Evolutionary conservation across 129 eudicot genomes (phyloP).

Genomic region (Flaveria bidentis): DNA sequence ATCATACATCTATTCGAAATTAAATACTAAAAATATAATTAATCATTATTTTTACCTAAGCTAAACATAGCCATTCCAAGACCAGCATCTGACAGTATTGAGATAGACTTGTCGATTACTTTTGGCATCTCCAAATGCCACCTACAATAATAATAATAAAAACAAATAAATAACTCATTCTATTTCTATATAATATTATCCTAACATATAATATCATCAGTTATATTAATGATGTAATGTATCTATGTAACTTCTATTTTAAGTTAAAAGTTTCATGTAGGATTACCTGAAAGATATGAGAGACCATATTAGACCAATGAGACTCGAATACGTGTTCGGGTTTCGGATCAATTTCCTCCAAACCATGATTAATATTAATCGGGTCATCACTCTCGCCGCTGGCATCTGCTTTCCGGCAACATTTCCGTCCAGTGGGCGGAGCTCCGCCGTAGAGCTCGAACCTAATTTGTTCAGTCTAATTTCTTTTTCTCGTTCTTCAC

Average conservation of each 20-base stretch:
- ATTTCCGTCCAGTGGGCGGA: constrained; percentile 46
- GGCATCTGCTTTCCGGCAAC: constrained; percentile 76
- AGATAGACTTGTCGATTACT: constrained; percentile 63
- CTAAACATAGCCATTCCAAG: constrained; percentile 99
- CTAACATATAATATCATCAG: constrained; percentile 7
- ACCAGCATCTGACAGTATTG: constrained; percentile 93
- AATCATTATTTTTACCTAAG: constrained; percentile 52
- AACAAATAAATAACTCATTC: neutral
- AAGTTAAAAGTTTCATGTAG: neutral
- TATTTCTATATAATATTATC: neutral
- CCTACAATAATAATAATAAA: constrained; percentile 41
- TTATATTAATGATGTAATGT: neutral
- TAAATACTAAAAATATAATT: neutral
- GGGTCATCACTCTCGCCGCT: constrained; percentile 93
- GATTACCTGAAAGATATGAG: constrained; percentile 67
- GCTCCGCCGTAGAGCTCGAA: constrained; percentile 68
- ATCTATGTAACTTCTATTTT: neutral
- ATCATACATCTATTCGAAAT: too few relatives aligned
- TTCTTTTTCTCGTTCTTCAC: constrained; percentile 57
- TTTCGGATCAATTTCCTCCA: constrained; percentile 94
- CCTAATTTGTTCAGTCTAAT: constrained; percentile 63
- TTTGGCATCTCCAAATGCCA: constrained; percentile 87
- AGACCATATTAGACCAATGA: constrained; percentile 90
- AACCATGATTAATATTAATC: constrained; percentile 92
- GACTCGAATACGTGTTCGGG: constrained; percentile 97